Base-by-base conservation (phyloP, 179 eudicot genomes). In the Monotropa hypopitys region DNA sequence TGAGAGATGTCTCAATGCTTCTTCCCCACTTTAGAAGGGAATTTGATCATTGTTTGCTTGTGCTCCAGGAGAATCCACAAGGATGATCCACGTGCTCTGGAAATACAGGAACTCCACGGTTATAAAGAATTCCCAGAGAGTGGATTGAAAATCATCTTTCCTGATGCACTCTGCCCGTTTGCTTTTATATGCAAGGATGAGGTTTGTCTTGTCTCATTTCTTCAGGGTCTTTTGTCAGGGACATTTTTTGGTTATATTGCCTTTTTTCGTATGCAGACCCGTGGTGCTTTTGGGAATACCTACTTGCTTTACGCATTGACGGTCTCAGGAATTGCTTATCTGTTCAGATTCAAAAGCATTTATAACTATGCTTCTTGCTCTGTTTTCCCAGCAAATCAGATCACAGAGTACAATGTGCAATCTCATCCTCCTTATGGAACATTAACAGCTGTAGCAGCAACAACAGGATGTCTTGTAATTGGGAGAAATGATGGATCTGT, bases 401-500 rank as follows among this genome's bases (percentile, higher is more conserved):
- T 90, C 73, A 26, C 84, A 71, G 90, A 89, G 83, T 82, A 84
- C 70, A 86, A 87, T 82, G 74, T 88, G 20, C 87, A 81, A 77
- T 70, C 54, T 80, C 77, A 84, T 79, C 85, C 87, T 63, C 86
- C 87, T 47, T 67, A 79, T 82, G 92, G 90, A 73, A 83, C 81
- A 57, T 80, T 91, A 66, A 89, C 91, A 74, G 86, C 91, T 70
- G 89, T 85, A 62, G 79, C 94, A 81, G 98, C 97, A 32, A 83
- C 77, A 12, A 65, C 82, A 30, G 97, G 96, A 26, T 91, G 88
- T 81, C 84, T 96, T 74, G 83, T 91, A 21, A 81, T 91, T 77
- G 99, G 99, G 82, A 89, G 94, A 85, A 86, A 84, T 75, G 98
- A 91, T 80, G 99, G 99, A 61, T 88, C 96, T 20, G 85, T 91